These are phyloP conservation scores for Lachnum nothofagi DNA, from an alignment of 2,329 filamentous ascomycete species.

Conservation along the genomic window DNA sequence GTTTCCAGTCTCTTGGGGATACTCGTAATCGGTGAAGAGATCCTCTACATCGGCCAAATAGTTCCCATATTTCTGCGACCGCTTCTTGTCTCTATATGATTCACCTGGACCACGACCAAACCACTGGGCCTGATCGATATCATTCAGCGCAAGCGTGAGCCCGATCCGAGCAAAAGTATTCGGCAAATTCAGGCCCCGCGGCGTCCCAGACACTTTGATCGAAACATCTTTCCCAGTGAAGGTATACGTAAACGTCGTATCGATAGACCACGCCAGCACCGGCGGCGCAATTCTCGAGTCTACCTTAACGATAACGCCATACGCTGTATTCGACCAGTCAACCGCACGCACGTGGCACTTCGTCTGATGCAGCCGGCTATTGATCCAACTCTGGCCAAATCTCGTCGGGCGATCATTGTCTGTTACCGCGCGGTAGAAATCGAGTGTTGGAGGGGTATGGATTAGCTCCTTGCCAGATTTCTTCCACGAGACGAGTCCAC, in stretches of 20 bases:
- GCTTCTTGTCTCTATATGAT: conserved; percentile 63
- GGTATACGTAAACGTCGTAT: conserved; percentile 49
- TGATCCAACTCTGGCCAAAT: too few relatives aligned
- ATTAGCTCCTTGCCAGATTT: too few relatives aligned
- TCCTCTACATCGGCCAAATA: conserved; percentile 45
- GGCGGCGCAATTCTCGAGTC: conserved; percentile 60
- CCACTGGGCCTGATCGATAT: conserved; percentile 47
- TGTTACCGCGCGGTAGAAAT: too few relatives aligned
- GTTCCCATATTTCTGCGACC: conserved; percentile 53
- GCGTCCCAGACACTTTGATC: conserved; percentile 46
- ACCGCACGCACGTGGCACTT: too few relatives aligned
- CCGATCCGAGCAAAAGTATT: conserved; percentile 59
- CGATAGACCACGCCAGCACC: conserved; percentile 56
- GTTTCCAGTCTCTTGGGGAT: conserved; percentile 64
- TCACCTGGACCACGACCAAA: conserved; percentile 64
- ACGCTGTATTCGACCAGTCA: too few relatives aligned
- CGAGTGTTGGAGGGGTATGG: too few relatives aligned
- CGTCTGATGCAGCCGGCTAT: too few relatives aligned
- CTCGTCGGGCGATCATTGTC: too few relatives aligned
- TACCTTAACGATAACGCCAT: too few relatives aligned
- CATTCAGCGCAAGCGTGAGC: conserved; percentile 44
- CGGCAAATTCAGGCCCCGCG: conserved; percentile 46
- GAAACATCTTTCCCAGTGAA: conserved; percentile 46
- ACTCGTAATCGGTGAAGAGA: conserved; percentile 59
- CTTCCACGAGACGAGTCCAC: too few relatives aligned